A percentile compares a stretch with the other conserved stretches of the same genome.
Evolutionary conservation across 2,329 filamentous ascomycete species (phyloP).

Genomic region (Colletotrichum horii): DNA sequence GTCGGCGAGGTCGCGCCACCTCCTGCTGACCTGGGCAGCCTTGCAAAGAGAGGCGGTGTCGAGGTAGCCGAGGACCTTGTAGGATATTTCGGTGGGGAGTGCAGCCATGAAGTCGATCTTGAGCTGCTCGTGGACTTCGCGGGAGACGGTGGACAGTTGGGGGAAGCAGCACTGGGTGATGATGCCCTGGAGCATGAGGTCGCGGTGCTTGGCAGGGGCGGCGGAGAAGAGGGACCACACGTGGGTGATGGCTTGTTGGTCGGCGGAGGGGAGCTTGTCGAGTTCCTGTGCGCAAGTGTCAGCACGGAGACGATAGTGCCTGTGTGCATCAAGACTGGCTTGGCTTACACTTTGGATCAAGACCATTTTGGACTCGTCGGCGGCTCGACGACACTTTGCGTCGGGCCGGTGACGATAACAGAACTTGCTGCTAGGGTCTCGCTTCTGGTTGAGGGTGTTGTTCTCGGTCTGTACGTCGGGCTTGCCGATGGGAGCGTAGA

Average conservation of each 20-base stretch:
- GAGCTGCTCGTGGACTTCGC: conserved; percentile 90
- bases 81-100: conserved; percentile 86
- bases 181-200: conserved; percentile 95
- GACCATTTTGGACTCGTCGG: conserved; percentile 96
- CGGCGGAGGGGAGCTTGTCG: conserved; percentile 78
- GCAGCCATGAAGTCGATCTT: conserved; percentile 96
- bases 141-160: conserved; percentile 90
- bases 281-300: conserved; percentile 65
- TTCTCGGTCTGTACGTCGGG: conserved; percentile 50
- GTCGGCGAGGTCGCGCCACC: conserved; percentile 90
- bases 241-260: conserved; percentile 95
- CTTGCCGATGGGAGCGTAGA: conserved; percentile 82
- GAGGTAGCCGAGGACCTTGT: conserved; percentile 90
- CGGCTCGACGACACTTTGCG: conserved; percentile 89
- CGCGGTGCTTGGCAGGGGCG: conserved; percentile 89
- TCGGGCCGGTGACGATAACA: conserved; percentile 96
- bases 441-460: conserved; percentile 15
- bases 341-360: conserved; percentile 81
- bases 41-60: conserved; percentile 96
- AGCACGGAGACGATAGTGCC: conserved; percentile 24
- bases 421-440: conserved; percentile 80
- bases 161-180: conserved; percentile 97
- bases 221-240: conserved; percentile 99
- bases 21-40: conserved; percentile 88
- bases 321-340: background rate